phyloP scores from a whole-genome alignment of 2,329 filamentous ascomycete genomes.

The Chaetomium olivaceum region DNA sequence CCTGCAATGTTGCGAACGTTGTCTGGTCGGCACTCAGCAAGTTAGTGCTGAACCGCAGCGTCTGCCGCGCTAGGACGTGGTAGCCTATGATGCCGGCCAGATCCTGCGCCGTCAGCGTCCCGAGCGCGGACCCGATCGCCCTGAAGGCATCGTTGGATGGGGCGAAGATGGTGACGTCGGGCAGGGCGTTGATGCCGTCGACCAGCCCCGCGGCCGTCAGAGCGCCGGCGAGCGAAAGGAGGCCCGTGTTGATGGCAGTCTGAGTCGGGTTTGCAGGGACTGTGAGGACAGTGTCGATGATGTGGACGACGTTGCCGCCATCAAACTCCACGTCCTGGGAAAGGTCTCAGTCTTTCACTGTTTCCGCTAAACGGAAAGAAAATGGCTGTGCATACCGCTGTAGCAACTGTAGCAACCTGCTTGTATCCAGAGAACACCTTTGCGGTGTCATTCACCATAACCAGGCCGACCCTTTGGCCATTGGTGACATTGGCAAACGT shows the following conservation, averaged over 20 bases:
- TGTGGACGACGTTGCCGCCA: slow-evolving; percentile 55
- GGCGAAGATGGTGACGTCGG: slow-evolving; percentile 64
- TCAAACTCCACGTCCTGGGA: slow-evolving; percentile 43
- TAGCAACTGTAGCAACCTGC: slow-evolving; percentile 24
- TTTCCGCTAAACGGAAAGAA: neutral
- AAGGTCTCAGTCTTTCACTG: neutral
- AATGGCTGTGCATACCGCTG: slow-evolving; percentile 20
- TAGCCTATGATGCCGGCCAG: slow-evolving; percentile 60
- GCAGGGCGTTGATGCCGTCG: slow-evolving; percentile 43
- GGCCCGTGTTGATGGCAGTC: slow-evolving; percentile 30
- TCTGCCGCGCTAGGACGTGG: slow-evolving; percentile 57
- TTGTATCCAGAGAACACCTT: slow-evolving; percentile 29
- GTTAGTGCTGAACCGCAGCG: slow-evolving; percentile 33
- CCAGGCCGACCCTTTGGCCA: slow-evolving; percentile 53
- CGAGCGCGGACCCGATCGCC: slow-evolving; percentile 53
- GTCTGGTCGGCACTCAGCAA: slow-evolving; percentile 22
- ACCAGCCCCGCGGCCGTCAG: slow-evolving; percentile 48
- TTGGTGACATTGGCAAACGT: slow-evolving; percentile 62
- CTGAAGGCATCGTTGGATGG: slow-evolving; percentile 62
- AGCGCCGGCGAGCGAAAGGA: slow-evolving; percentile 50
- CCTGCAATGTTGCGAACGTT: slow-evolving; percentile 25
- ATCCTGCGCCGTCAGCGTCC: slow-evolving; percentile 47
- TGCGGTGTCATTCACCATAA: slow-evolving; percentile 22
- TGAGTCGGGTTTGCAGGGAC: slow-evolving; percentile 41
- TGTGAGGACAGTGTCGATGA: slow-evolving; percentile 51